These are phyloP conservation scores for Trametes villosa DNA, from an alignment of 768 basidiomycete species.

Conservation along the genomic window DNA sequence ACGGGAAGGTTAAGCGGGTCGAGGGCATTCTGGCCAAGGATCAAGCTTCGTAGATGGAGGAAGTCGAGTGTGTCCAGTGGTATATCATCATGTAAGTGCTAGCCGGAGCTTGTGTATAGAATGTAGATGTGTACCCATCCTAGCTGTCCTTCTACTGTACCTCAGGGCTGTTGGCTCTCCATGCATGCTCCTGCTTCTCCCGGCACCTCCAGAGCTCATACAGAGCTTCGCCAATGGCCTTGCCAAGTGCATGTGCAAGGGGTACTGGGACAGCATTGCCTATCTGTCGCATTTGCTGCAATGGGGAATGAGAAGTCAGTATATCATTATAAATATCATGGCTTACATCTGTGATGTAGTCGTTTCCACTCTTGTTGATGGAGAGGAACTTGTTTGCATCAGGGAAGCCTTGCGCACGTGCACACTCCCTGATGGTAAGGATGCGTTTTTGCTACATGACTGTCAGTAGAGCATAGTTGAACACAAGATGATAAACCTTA, in stretches of 20 bases:
- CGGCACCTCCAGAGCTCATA: constrained; percentile 49
- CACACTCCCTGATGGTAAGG: constrained; percentile 66
- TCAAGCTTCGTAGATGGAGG: background rate
- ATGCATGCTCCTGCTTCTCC: constrained; percentile 32
- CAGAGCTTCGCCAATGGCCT: constrained; percentile 48
- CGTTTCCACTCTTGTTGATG: constrained; percentile 38
- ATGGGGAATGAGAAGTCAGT: constrained; percentile 10
- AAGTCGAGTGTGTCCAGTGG: too few relatives aligned
- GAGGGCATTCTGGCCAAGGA: constrained; percentile 68
- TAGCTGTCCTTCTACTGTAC: too few relatives aligned
- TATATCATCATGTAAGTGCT: background rate
- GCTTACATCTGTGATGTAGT: constrained; percentile 56
- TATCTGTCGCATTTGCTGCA: constrained; percentile 74
- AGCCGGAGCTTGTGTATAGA: too few relatives aligned
- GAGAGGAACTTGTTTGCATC: constrained; percentile 70
- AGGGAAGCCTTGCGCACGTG: constrained; percentile 80
- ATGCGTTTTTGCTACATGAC: constrained; percentile 68
- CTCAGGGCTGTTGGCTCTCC: constrained; percentile 1
- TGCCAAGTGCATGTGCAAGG: constrained; percentile 65
- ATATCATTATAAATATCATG: background rate
- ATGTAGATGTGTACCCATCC: too few relatives aligned
- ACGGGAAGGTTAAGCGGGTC: constrained; percentile 79
- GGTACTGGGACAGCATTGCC: constrained; percentile 82
- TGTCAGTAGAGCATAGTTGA: background rate
- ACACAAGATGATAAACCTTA: constrained; percentile 28